These are phyloP conservation scores for Euptelea pleiosperma DNA, from an alignment of 164 flowering plant genomes.

Conservation along the genomic window DNA sequence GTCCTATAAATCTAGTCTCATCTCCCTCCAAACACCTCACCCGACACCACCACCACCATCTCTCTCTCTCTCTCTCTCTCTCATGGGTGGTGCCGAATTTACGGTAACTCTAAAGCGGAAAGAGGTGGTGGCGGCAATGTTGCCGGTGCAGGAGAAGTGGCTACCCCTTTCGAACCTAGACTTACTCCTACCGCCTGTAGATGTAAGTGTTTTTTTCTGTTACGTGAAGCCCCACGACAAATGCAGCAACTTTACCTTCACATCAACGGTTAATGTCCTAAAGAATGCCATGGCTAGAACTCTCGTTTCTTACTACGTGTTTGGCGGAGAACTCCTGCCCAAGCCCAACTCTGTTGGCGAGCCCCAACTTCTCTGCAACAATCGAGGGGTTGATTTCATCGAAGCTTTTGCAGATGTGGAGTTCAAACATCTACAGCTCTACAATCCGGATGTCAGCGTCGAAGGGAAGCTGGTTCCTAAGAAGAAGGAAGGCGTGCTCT, in stretches of 20 bases:
- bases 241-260: neutral
- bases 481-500: slow-evolving; percentile 31
- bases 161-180: slow-evolving; percentile 50
- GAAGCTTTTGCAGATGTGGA: slow-evolving; percentile 38
- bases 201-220: slow-evolving; percentile 39
- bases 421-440: slow-evolving; percentile 25
- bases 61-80: no score
- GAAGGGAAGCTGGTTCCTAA: slow-evolving; percentile 36
- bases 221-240: slow-evolving; percentile 15
- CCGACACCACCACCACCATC: no score
- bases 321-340: slow-evolving; percentile 29
- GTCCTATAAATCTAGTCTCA: no score
- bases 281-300: slow-evolving; percentile 20
- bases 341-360: slow-evolving; percentile 18
- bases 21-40: no score
- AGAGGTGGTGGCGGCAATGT: slow-evolving; percentile 33
- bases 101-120: slow-evolving; percentile 18
- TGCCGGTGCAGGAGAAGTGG: slow-evolving; percentile 41
- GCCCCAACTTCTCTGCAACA: slow-evolving; percentile 36
- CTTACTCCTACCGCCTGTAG: slow-evolving; percentile 39
- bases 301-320: slow-evolving; percentile 22
- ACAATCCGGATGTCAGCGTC: slow-evolving; percentile 36
- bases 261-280: slow-evolving; percentile 9
- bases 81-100: no score
- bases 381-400: slow-evolving; percentile 37